Percentiles rank a stretch among this genome's conserved stretches.
phyloP scores from a whole-genome alignment of 2,329 filamentous ascomycete species.

The Colletotrichum salicis region DNA sequence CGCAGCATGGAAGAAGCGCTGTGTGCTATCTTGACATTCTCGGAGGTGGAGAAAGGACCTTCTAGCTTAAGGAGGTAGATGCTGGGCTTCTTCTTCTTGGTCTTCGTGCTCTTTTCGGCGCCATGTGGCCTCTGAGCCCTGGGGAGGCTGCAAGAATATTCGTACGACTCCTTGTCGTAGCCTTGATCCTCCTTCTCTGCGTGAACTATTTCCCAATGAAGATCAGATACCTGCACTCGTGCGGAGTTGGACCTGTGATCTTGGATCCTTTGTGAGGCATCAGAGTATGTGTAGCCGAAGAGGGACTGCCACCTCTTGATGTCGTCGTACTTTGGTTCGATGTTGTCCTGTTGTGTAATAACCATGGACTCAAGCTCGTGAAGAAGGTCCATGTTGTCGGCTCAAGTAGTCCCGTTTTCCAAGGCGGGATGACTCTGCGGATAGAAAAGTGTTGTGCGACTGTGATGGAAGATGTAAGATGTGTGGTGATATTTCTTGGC shows the following conservation, averaged over 20 bases:
- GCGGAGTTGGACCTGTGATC: conserved; percentile 22
- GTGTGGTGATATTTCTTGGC: too few relatives aligned
- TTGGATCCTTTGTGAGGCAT: conserved; percentile 23
- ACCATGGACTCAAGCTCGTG: not conserved
- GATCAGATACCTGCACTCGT: conserved; percentile 5
- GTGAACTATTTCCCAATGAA: conserved; percentile 23
- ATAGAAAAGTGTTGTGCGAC: not conserved
- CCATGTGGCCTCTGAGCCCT: not conserved
- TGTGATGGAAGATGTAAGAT: too few relatives aligned
- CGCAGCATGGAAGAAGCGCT: not conserved
- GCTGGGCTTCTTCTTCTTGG: not conserved
- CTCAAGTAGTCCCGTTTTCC: not conserved
- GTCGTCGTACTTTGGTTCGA: not conserved
- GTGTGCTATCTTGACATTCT: not conserved
- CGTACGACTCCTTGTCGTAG: conserved; percentile 33
- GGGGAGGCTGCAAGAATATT: conserved; percentile 17
- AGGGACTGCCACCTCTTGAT: conserved; percentile 21
- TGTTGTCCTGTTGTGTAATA: not conserved
- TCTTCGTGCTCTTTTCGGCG: not conserved
- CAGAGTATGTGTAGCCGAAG: conserved; percentile 8
- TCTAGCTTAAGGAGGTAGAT: conserved; percentile 20
- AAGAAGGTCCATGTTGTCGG: not conserved
- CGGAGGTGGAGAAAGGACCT: conserved; percentile 6
- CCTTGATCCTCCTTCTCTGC: conserved; percentile 4
- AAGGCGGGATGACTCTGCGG: not conserved